Evolutionary conservation across 805 yeast genomes (phyloP), one percentile per base, ranked within the genome.

Genomic region (Schizosaccharomyces octosporus): DNA sequence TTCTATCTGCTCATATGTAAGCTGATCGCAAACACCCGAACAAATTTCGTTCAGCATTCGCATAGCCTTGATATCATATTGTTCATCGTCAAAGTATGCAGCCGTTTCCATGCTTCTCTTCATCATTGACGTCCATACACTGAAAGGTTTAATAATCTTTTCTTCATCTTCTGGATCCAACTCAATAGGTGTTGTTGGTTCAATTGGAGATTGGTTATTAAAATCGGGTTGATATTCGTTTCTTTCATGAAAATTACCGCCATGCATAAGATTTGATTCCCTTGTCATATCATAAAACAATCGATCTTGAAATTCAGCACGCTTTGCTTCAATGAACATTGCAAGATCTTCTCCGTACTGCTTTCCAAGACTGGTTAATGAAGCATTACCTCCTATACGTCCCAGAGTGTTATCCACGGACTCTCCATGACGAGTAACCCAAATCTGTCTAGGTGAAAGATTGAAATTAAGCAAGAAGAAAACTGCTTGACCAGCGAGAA

Each of bases 341-440:
- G 86, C 77, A 66, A 93, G 73, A 0, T 95, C 84, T 62, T 75
- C 76, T 1, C 95, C 77, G 69, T 86, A 90, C 66, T 77, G 82
- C 27, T 72, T 71, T 45, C 98, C 98, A 61, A 95, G 79, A 63
- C 78, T 76, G 0, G 97, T 89, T 54, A 90, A 73, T 29, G 76
- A 74, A 0, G 96, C 84, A 70, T 90, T 93, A 27, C 98, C 98
- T 11, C 98, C 97, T 66, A 90, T 87, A 61, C 81, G 76, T 4
- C 98, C 98, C 60, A 73, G 68, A 21, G 87, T 83, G 69, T 90
- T 90, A 69, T 88, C 96, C 42, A 78, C 78, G 65, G 89, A 81
- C 72, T 90, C 97, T 60, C 98, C 98, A 68, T 89, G 96, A 64
- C 98, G 79, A 0, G 97, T 83, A 64, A 90, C 84, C 88, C 95